Conservation (phyloP, 257 asterid genomes). For the Perilla frutescens region DNA sequence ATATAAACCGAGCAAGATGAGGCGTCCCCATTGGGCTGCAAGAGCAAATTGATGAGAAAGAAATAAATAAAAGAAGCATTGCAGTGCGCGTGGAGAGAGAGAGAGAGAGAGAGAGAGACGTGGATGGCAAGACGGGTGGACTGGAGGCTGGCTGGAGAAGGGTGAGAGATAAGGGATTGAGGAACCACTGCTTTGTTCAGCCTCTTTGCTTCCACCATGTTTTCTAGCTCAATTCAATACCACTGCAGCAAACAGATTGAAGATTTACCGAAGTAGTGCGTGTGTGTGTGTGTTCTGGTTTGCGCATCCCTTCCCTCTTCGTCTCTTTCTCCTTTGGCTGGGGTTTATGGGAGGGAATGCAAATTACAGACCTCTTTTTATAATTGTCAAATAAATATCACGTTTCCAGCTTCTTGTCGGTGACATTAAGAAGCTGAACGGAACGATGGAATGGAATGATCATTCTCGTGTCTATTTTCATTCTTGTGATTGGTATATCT, state of each 20-base stretch:
- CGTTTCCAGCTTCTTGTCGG: too few relatives aligned
- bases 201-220: constrained; percentile 78
- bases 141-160: constrained; percentile 83
- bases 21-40: constrained; percentile 62
- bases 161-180: constrained; percentile 60
- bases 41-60: not conserved
- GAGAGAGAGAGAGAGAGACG: constrained; percentile 34
- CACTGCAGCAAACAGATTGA: too few relatives aligned
- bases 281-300: too few relatives aligned
- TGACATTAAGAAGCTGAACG: too few relatives aligned
- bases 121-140: constrained; percentile 90
- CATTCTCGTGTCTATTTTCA: too few relatives aligned
- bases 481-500: too few relatives aligned
- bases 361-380: too few relatives aligned
- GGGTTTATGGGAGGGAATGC: not conserved
- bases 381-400: too few relatives aligned
- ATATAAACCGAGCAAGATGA: constrained; percentile 81
- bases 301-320: not conserved
- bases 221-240: not conserved
- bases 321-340: not conserved
- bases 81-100: not conserved
- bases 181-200: constrained; percentile 78
- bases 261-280: too few relatives aligned
- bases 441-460: too few relatives aligned
- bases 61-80: too few relatives aligned